Evolutionary conservation across 306 rosid genomes (phyloP).

Genomic region (Prinsepia uniflora): DNA sequence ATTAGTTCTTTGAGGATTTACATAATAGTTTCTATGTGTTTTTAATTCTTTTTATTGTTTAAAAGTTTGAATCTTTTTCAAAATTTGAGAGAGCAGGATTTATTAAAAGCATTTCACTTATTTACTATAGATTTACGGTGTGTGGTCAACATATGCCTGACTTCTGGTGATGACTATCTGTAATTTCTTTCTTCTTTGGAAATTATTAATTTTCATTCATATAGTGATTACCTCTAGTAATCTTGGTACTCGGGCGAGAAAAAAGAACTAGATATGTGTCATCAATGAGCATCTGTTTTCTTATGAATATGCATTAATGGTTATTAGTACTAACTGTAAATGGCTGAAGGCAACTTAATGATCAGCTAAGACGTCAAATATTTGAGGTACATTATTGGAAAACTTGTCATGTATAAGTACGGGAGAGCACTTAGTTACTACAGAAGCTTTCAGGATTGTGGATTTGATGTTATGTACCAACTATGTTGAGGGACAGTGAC

Average conservation of each 20-base stretch:
- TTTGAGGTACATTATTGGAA: neutral
- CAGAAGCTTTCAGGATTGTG: neutral
- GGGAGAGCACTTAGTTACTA: neutral
- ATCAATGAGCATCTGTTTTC: neutral
- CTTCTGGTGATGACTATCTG: neutral
- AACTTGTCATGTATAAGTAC: neutral
- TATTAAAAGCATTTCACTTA: too few relatives aligned
- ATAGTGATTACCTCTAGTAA: neutral
- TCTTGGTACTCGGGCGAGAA: neutral
- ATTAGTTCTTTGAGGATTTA: neutral
- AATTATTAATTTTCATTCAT: neutral
- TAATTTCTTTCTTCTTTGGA: neutral
- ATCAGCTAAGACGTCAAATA: neutral
- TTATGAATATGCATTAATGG: neutral
- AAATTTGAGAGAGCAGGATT: too few relatives aligned
- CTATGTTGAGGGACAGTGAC: neutral
- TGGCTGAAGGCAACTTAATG: neutral
- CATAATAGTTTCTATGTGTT: neutral
- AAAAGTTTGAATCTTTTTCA: neutral
- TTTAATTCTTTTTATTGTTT: neutral
- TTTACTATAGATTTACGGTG: neutral
- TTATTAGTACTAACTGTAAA: too few relatives aligned
- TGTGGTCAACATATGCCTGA: neutral
- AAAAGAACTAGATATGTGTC: neutral
- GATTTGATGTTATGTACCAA: neutral